Conservation (phyloP, 129 eudicot genomes). For the Smallanthus sonchifolius region DNA sequence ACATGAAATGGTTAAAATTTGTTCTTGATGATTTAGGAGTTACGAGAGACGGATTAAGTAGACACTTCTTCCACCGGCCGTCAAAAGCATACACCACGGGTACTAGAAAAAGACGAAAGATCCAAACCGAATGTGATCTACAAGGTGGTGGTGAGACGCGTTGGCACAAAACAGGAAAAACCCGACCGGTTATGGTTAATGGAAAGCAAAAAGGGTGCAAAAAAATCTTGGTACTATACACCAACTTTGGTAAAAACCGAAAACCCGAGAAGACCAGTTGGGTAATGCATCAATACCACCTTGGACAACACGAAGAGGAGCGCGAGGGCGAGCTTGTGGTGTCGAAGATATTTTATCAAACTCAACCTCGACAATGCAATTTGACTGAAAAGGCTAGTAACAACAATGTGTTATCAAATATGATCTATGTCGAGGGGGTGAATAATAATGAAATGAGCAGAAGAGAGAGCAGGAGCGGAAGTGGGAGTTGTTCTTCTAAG, state of each 20-base stretch:
- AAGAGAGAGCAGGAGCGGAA: slow-evolving; percentile 43
- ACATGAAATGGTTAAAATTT: background rate
- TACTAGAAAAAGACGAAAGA: slow-evolving; percentile 87
- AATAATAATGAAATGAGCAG: slow-evolving; percentile 21
- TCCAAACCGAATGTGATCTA: slow-evolving; percentile 87
- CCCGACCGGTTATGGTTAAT: slow-evolving; percentile 85
- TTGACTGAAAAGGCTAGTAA: slow-evolving; percentile 48
- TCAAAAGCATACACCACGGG: slow-evolving; percentile 99
- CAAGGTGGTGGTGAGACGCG: slow-evolving; percentile 96
- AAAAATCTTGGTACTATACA: slow-evolving; percentile 86
- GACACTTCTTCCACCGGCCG: slow-evolving; percentile 97
- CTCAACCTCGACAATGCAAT: slow-evolving; percentile 90
- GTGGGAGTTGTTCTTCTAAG: slow-evolving; percentile 71
- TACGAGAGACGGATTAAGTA: slow-evolving; percentile 86
- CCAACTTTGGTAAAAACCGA: slow-evolving; percentile 90
- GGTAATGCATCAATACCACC: slow-evolving; percentile 99
- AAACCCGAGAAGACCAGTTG: slow-evolving; percentile 97
- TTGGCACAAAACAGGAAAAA: slow-evolving; percentile 98
- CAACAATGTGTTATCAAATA: slow-evolving; percentile 17
- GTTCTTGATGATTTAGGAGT: slow-evolving; percentile 52
- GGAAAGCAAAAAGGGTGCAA: slow-evolving; percentile 96
- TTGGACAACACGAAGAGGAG: slow-evolving; percentile 94
- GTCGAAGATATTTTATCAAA: slow-evolving; percentile 93
- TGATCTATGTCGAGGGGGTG: slow-evolving; percentile 17
- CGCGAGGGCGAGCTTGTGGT: slow-evolving; percentile 96